Evolutionary conservation across 2,329 filamentous ascomycete genomes (phyloP), one percentile per base, ranked within the genome.

Genomic region (Fusarium sublunatum): DNA sequence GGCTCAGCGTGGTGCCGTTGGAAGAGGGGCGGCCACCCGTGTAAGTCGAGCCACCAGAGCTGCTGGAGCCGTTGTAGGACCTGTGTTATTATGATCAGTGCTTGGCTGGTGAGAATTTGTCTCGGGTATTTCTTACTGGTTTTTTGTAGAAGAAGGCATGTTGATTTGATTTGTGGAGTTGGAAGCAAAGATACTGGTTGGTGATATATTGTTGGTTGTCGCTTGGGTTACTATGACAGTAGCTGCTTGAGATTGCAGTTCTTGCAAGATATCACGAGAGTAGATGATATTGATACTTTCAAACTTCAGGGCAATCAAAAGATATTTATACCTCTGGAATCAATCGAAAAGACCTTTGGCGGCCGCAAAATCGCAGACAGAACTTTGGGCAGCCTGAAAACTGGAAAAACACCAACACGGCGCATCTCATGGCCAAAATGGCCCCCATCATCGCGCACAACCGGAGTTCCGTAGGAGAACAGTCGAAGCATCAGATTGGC

Each of bases 341-440:
- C 4, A 15, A 13, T 3, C 7, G 7, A 13, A 24, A 25, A 13
- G 15, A 10, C 2, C 13, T 11, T 7, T 24, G 7, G 35, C 10
- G 5, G 11, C 25, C 12, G 32, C 36, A 58, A 45, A 58, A 7
- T 41, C 61, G 52, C 49, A 65, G 45, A 47, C 25, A 35, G 24
- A 41, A 65, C 29, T 41, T 42, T 35, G 25, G 48, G 44, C 36
- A 58, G 29, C 25, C 47, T 44, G 3, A 12, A 19, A 65, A 65
- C 45, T 65, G 47, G 47, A 65, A 65, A 65, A 65, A 65, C n/a
- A 50, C 50, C 36, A 58, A 39, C 42, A 35, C 42, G 24, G 29
- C 34, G 29, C 39, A 34, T 35, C 57, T 50, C 41, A 45, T 42
- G 36, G 39, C 12, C 40, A 15, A 38, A 40, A 44, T 26, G 57